Evolutionary conservation across 345 rosid genomes (phyloP), one percentile per base, ranked within the genome.

Genomic region (Eucalyptus microcorys): DNA sequence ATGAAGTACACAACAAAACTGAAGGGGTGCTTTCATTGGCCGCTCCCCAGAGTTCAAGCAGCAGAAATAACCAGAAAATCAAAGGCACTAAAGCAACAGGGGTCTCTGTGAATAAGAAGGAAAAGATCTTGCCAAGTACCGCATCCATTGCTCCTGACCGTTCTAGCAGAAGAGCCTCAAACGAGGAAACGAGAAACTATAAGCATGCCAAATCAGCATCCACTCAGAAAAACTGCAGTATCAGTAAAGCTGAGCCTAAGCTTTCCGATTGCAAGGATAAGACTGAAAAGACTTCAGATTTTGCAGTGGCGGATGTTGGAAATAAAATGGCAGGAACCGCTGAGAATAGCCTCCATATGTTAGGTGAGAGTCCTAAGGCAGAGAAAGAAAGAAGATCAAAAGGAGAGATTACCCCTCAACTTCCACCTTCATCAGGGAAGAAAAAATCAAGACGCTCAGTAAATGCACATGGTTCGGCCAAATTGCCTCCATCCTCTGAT

Each of bases 231-330:
- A 68, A 48, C 49, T 13, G n/a, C 52, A 27, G 40, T 32, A 40
- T 30, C 37, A 34, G 50, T 87, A 87, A 43, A 45, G 19, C 34
- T 59, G 40, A 61, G 37, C 88, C 32, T 17, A 76, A 59, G 42
- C 27, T 17, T 66, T 30, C 57, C 49, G 48, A 88, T 19, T 9
- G 50, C 84, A 91, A 91, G 80, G 89, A 89, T 89, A 91, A 91
- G 34, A 84, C 91, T 85, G 95, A 94, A 90, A 93, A 93, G 30
- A 40, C 47, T 40, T 76, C 83, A 21, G 83, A 76, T 76, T 76
- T 76, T 40, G 83, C 83, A 76, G 47, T 7, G 83, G 15, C 30
- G 7, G 47, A 76, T 49, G 57, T 92, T 61, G 88, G 50, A 76
- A 88, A 86, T 32, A 88, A 83, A 85, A 86, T n/a, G 59, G 48